Evolutionary conservation across 345 rosid genomes (phyloP), one percentile per base, ranked within the genome.

Genomic region (Balakata baccata): DNA sequence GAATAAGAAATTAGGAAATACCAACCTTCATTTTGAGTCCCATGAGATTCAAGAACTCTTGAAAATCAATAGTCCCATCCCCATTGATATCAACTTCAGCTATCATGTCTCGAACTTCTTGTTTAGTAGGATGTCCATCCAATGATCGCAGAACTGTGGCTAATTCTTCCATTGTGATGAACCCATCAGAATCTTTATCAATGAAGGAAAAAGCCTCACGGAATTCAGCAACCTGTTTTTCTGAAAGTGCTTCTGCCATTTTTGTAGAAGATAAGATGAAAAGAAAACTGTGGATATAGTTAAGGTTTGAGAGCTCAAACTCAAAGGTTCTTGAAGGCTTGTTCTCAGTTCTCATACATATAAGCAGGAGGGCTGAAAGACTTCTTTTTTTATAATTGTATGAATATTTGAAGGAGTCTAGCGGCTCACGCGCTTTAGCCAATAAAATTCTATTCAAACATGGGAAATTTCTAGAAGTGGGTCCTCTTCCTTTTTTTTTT

Each of bases 111-210:
- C 61, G 50, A 74, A 87, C 77, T 80, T 87, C 89, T 78, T 83
- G 85, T 63, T 75, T 75, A 5, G 83, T 77, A 10, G 91, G 86
- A 23, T 79, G 78, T 64, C 79, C 83, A 6, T 86, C 88, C 68
- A 86, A 47, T 0, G 87, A 72, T 13, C 75, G 84, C 41, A 86
- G 78, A 66, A 80, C 72, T 0, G 50, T 57, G 2, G 83, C 84
- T 5, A 89, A 68, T 34, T 87, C 91, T 60, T 83, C 83, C 84
- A 72, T 29, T 22, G 86, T 84, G 29, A 89, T 81, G 49, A 71
- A 70, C 5, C 93, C 90, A 41, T 89, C 88, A 0, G 86, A 74
- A 61, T 86, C 87, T 78, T 74, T 83, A 80, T 87, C 90, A 18
- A 89, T 86, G 75, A 86, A 67, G 57, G 68, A 61, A 68, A 89